phyloP scores from a whole-genome alignment of 2,329 filamentous ascomycete genomes.

The Teratosphaeria viscida region DNA sequence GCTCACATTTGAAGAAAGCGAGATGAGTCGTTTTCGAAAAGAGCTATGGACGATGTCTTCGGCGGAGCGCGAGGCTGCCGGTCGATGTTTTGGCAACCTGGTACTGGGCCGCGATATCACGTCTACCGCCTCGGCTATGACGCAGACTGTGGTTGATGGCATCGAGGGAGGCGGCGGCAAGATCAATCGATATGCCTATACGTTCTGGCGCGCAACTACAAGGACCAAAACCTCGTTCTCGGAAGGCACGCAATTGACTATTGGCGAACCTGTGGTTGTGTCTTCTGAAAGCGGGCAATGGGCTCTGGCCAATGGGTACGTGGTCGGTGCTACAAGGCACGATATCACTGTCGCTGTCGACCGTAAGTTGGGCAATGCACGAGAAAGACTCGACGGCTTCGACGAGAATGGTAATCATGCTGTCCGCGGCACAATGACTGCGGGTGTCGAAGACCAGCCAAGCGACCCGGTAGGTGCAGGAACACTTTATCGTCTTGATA shows the following conservation, averaged over 20 bases:
- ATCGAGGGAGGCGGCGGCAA: conserved; percentile 46
- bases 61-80: conserved; percentile 72
- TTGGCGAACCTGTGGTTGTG: conserved; percentile 89
- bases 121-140: conserved; percentile 9
- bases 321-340: conserved; percentile 63
- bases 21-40: conserved; percentile 72
- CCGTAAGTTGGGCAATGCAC: conserved; percentile 75
- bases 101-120: conserved; percentile 51
- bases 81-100: conserved; percentile 81
- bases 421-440: conserved; percentile 87
- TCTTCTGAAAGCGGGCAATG: conserved; percentile 94
- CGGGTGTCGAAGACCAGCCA: conserved; percentile 47
- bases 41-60: conserved; percentile 97
- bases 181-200: conserved; percentile 87
- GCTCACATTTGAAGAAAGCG: conserved; percentile 87
- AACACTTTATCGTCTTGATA: conserved; percentile 79
- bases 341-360: conserved; percentile 84
- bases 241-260: conserved; percentile 68
- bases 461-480: neutral
- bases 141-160: conserved; percentile 14
- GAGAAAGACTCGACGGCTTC: conserved; percentile 66
- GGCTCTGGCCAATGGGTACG: conserved; percentile 84
- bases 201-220: conserved; percentile 53
- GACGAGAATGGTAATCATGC: conserved; percentile 67
- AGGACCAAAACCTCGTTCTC: conserved; percentile 64